Conservation (phyloP, 78 protist species). For the Tieghemostelium lacteum region DNA sequence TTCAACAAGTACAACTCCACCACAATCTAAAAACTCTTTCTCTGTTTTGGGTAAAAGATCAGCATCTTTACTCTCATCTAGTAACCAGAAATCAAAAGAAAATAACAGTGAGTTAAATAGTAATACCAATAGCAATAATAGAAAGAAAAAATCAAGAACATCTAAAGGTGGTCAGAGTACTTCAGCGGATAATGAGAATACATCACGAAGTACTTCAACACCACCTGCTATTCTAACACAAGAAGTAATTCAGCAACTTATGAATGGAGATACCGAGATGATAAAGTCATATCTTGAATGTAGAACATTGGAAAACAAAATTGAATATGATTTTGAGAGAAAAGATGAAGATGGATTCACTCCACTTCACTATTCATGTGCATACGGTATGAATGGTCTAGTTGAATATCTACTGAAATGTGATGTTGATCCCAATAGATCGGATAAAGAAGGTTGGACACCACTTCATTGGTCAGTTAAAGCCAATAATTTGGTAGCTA, state of each 20-base stretch:
- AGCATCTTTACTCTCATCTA: background rate
- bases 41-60: too few relatives aligned
- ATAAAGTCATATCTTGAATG: slow-evolving; percentile 28
- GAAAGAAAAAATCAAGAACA: background rate
- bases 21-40: too few relatives aligned
- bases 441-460: slow-evolving; percentile 72
- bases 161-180: background rate
- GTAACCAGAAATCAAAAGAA: slow-evolving; percentile 16
- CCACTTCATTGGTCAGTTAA: slow-evolving; percentile 72
- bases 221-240: background rate
- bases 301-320: background rate
- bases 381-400: slow-evolving; percentile 63
- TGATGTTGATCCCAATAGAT: slow-evolving; percentile 24
- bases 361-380: slow-evolving; percentile 69
- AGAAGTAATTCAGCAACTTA: slow-evolving; percentile 29
- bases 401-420: slow-evolving; percentile 37
- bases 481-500: slow-evolving; percentile 59
- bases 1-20: too few relatives aligned
- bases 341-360: slow-evolving; percentile 67
- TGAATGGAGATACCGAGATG: slow-evolving; percentile 38
- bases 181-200: background rate
- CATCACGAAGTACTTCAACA: background rate
- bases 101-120: slow-evolving; percentile 4
- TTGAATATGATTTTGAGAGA: slow-evolving; percentile 48
- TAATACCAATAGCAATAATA: background rate